Percentiles rank a stretch among this genome's conserved stretches.
Conservation (phyloP, 2,329 filamentous ascomycete genomes). For the Sporothrix inflata region DNA sequence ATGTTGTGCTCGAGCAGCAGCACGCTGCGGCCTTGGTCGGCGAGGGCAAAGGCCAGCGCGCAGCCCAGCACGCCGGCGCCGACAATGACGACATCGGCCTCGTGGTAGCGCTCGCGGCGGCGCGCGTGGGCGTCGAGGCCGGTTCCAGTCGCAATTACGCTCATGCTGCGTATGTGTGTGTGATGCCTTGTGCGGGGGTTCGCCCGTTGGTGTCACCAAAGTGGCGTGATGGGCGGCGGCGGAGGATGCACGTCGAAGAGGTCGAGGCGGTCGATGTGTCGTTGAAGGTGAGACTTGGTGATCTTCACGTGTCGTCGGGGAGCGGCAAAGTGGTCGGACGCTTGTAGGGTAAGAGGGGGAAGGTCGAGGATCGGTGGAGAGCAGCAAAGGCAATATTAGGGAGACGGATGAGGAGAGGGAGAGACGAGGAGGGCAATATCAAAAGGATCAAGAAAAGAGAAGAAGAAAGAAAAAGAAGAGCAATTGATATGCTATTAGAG, state of each 20-base stretch:
- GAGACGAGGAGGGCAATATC: not conserved
- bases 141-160: not conserved
- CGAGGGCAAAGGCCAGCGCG: constrained; percentile 80
- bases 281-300: not conserved
- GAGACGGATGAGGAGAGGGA: not conserved
- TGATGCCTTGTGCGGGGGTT: not conserved
- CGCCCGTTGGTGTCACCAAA: not conserved
- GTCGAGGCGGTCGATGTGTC: not conserved
- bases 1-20: constrained; percentile 86
- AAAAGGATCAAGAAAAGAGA: not conserved
- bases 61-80: constrained; percentile 91
- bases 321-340: not conserved
- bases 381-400: not conserved
- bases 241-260: not conserved
- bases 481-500: not conserved
- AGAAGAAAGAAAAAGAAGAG: not conserved
- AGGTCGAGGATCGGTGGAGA: not conserved
- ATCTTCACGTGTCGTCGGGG: not conserved
- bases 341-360: not conserved
- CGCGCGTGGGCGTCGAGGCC: constrained; percentile 36
- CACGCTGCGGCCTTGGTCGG: constrained; percentile 87
- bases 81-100: constrained; percentile 85
- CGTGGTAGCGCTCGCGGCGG: constrained; percentile 59
- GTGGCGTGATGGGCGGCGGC: not conserved
- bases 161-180: constrained; percentile 2